Evolutionary conservation across 2,329 filamentous ascomycete genomes (phyloP), one percentile per base, ranked within the genome.

Genomic region (Penicillium sclerotiorum): DNA sequence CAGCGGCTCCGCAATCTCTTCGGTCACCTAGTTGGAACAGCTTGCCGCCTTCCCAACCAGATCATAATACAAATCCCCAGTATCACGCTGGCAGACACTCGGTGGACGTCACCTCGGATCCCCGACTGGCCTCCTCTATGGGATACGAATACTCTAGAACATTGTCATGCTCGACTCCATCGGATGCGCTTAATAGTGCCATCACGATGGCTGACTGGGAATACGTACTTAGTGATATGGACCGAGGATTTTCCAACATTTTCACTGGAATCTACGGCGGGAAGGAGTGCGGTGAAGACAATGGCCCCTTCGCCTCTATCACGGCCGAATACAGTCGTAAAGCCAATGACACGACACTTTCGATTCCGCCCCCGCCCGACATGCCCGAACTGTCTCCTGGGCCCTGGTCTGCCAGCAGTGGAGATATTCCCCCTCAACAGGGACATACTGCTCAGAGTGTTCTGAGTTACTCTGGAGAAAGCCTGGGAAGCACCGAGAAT

Each of bases 201-300:
- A 78, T 86, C 11, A 84, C 84, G 1, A 74, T 85, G 8, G 78
- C 84, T 0, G 89, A 94, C 60, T 95, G 90, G 91, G 90, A 95
- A 68, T 84, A 86, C 1, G 78, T 95, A 0, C 79, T 95, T 2
- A 86, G 87, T 4, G 87, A 86, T 18, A 84, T 95, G 67, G 90
- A 95, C 60, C 85, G 85, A 28, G 89, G 89, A 1, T 81, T 87
- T 57, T 83, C 86, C 46, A 95, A 93, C 64, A 87, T 95, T n/a
- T 94, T 77, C 51, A 78, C 75, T 17, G 73, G 72, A 3, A 72
- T 79, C n/a, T 77, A 78, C 42, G 73, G 70, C 11, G 73, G 65
- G 32, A 75, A 66, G 56, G 72, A 73, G 52, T 70, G 66, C 36
- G 65, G 69, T 30, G 65, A 71, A 51, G 66, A 69, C 42, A 44